Evolutionary conservation across 2,329 filamentous ascomycete genomes (phyloP).

Genomic region (Hypomyces perniciosus): DNA sequence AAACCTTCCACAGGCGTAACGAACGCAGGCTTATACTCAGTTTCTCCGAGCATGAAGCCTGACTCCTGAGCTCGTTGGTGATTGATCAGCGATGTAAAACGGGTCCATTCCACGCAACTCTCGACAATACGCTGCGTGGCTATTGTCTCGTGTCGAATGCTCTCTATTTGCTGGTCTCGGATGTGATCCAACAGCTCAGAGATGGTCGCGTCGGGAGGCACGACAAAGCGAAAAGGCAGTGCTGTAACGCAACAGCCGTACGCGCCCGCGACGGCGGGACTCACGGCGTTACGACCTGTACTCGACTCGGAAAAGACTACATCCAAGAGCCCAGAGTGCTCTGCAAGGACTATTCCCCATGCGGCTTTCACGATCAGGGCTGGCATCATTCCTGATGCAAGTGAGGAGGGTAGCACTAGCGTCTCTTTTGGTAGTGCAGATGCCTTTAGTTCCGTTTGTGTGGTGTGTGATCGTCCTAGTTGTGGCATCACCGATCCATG

Average conservation of each 20-base stretch:
- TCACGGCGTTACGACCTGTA: not conserved
- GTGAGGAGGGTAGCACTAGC: not conserved
- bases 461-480: not conserved
- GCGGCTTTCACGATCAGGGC: not conserved
- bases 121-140: not conserved
- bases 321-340: not conserved
- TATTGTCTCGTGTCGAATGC: not conserved
- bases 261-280: not conserved
- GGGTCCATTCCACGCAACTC: not conserved
- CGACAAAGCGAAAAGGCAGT: not conserved
- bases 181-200: not conserved
- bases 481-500: not conserved
- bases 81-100: slow-evolving; percentile 2
- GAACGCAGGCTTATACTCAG: not conserved
- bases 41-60: not conserved
- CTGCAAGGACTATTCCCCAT: not conserved
- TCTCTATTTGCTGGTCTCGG: not conserved
- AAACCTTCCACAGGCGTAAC: not conserved
- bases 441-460: not conserved
- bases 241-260: not conserved
- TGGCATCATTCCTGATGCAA: not conserved
- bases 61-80: not conserved
- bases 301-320: not conserved
- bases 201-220: not conserved
- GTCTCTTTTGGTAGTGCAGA: not conserved